Conservation (phyloP, 257 asterid genomes). For the Plantago ovata region DNA sequence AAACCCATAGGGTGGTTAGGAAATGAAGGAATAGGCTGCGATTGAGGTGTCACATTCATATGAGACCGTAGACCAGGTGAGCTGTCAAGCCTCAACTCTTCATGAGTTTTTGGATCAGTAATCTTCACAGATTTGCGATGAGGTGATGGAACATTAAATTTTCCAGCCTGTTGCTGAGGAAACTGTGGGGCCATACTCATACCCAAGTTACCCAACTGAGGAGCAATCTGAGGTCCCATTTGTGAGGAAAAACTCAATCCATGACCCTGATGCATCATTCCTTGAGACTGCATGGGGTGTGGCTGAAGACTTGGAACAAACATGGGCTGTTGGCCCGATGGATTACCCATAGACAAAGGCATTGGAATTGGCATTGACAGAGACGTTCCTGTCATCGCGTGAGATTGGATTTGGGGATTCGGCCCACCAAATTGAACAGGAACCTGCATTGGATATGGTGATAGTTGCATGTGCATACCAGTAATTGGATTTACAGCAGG, state of each 20-base stretch:
- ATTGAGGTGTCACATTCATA: conserved; percentile 53
- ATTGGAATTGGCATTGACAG: conserved; percentile 57
- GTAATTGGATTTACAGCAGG: conserved; percentile 49
- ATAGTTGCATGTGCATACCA: conserved; percentile 57
- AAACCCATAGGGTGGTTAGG: conserved; percentile 46
- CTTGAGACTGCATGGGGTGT: conserved; percentile 76
- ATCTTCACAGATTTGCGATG: conserved; percentile 75
- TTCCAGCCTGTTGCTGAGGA: conserved; percentile 64
- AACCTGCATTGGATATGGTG: conserved; percentile 56
- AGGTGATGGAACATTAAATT: conserved; percentile 24
- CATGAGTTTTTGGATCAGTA: conserved; percentile 85
- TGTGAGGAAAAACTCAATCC: conserved; percentile 54
- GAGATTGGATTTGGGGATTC: conserved; percentile 75
- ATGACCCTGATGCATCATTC: conserved; percentile 79
- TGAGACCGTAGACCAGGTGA: conserved; percentile 53
- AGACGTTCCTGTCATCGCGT: conserved; percentile 63
- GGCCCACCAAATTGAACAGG: conserved; percentile 74
- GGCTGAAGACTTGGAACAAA: conserved; percentile 69
- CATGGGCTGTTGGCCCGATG: conserved; percentile 64
- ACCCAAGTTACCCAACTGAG: conserved; percentile 75
- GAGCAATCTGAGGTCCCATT: conserved; percentile 64
- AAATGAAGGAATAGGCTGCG: conserved; percentile 60
- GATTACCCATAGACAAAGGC: conserved; percentile 62
- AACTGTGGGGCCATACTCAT: conserved; percentile 59
- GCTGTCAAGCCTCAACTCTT: conserved; percentile 81